Conservation (phyloP, 139 green algal genomes). For the Parachlorella kessleri region DNA sequence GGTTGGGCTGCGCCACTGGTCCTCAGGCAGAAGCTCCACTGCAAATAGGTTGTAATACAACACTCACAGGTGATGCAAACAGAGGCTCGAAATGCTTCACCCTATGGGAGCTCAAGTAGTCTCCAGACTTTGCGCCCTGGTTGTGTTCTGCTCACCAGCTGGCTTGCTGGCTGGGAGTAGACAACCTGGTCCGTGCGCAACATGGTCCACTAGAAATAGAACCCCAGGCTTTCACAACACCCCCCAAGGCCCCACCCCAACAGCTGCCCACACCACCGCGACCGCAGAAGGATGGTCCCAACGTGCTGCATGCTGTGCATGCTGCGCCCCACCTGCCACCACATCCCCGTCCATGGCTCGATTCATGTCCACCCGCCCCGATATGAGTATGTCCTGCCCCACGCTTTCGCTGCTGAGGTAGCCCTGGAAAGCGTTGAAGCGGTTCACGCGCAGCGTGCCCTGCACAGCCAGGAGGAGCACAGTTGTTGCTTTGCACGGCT, state of each 20-base stretch:
- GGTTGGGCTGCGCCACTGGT: constrained; percentile 65
- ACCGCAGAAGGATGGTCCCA: background rate
- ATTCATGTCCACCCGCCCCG: constrained; percentile 77
- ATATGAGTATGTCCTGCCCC: constrained; percentile 80
- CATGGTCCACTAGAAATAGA: too few relatives aligned
- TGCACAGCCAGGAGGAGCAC: constrained; percentile 38
- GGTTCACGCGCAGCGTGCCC: constrained; percentile 59
- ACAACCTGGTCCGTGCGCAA: too few relatives aligned
- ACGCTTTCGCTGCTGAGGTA: constrained; percentile 70
- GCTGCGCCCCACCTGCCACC: constrained; percentile 47
- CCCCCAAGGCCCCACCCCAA: background rate
- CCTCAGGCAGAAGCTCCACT: constrained; percentile 84
- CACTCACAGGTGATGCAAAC: too few relatives aligned
- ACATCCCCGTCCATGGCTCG: constrained; percentile 78
- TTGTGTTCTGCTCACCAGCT: too few relatives aligned
- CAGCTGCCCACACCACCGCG: background rate
- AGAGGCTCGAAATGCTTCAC: too few relatives aligned
- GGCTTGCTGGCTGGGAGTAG: too few relatives aligned
- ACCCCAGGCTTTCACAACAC: too few relatives aligned
- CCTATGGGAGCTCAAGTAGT: too few relatives aligned
- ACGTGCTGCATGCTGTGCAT: too few relatives aligned
- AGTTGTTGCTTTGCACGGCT: too few relatives aligned
- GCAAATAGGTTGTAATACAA: too few relatives aligned
- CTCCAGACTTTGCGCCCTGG: too few relatives aligned
- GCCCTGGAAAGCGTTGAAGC: constrained; percentile 85